These are phyloP conservation scores for Diplocarpon rosae DNA, from an alignment of 2,329 filamentous ascomycete species.

Conservation along the genomic window DNA sequence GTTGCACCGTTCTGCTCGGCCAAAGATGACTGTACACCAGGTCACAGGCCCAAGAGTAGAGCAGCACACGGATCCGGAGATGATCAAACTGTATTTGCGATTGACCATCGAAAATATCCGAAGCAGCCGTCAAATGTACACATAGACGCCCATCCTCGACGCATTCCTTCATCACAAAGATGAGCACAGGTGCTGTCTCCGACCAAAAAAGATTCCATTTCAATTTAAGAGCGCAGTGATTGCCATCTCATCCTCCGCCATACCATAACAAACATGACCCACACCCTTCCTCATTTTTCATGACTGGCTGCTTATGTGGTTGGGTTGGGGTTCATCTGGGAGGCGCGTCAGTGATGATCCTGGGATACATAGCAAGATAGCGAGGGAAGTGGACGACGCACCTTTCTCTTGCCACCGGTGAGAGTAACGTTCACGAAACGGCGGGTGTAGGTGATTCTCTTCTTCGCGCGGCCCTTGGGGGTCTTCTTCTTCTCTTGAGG, in stretches of 20 bases:
- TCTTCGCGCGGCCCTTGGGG: constrained; percentile 94
- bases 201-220: neutral
- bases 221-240: neutral
- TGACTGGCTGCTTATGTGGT: constrained; percentile 43
- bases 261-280: constrained; percentile 11
- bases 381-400: constrained; percentile 27
- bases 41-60: too few species aligned
- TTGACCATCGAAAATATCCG: neutral
- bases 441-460: constrained; percentile 92
- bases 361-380: neutral
- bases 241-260: neutral
- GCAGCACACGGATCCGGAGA: neutral
- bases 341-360: neutral
- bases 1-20: too few species aligned
- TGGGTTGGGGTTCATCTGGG: constrained; percentile 80
- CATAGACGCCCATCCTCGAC: neutral
- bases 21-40: too few species aligned
- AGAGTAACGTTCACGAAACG: constrained; percentile 98
- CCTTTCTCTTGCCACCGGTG: constrained; percentile 98
- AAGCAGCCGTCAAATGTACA: neutral
- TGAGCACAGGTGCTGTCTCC: neutral
- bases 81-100: neutral
- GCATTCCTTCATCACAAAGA: neutral
- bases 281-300: constrained; percentile 12
- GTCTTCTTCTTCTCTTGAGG: constrained; percentile 91